Base-by-base conservation (phyloP, 1,284 basidiomycete species). In the Marasmius oreades region DNA sequence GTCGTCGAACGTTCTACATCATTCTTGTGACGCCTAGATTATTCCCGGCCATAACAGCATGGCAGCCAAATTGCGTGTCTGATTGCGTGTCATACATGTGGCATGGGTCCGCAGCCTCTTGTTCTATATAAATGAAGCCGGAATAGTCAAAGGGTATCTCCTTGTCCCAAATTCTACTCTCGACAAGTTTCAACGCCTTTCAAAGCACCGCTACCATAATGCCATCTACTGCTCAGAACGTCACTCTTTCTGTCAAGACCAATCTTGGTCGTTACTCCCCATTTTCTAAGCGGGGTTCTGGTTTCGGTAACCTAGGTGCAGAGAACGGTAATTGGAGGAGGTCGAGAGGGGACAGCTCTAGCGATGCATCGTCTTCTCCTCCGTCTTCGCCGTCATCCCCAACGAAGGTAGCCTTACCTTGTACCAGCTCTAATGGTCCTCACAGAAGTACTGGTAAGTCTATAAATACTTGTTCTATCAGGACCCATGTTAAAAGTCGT, bases 401-500 rank as follows among this genome's bases (percentile, higher is more conserved):
- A 44, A 36, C 60, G 31, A 62, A 62, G 24, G 55, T 59, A 23
- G 55, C 62, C 23, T 55, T 56, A 24, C 52, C 57, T 20, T 45
- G 54, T 28, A 26, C 61, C 20, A 61, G 62, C 36, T 57, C 67
- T 31, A 70, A 73, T 46, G 59, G 71, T 12, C 69, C 71, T 1
- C 71, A 73, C 55, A 70, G 31, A 16, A 55, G 53, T 52, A 34
- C 39, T 31, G 44, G 53, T 31, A 50, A 28, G 22, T 46, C n/a
- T 20, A 2, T 20, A 22, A 14, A n/a, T 5, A 24, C 47, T 43
- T 43, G 44, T 20, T 45, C 12, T 51, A 26, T 23, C 12, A 33
- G 24, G 14, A 31, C 23, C 18, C n/a, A n/a, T 22, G 18, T 18
- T 37, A 36, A 14, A 23, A 8, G 16, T 39, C 18, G 22, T 22